Evolutionary conservation across 129 eudicot species (phyloP), one percentile per base, ranked within the genome.

Genomic region (Flaveria robusta): DNA sequence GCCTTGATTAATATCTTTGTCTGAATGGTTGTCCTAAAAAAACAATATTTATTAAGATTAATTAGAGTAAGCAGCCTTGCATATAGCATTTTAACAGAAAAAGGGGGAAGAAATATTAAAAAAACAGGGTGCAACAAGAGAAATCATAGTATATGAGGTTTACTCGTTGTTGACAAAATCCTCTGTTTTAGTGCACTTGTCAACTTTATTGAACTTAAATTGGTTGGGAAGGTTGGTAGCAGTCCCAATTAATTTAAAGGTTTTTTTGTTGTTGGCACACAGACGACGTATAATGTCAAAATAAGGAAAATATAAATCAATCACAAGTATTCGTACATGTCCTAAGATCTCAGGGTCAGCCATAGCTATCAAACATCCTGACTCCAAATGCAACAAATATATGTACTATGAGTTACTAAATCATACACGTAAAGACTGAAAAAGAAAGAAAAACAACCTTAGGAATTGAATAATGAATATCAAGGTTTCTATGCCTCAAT

Each of bases 401-500:
- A 31, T 31, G 37, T 31, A 31, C 7, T 26, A n/a, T n/a, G 59
- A 27, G 45, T 51, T 65, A 18, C 43, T 24, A 77, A 56, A 68
- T 55, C 76, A 69, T 56, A 70, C 41, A 78, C 47, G 10, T 46
- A 55, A 24, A 50, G 47, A 54, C n/a, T 68, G 23, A 47, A 80
- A 52, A 70, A 27, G 41, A 56, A 74, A 66, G 45, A 41, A 20
- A 12, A 27, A 16, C 39, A 80, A 95, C 99, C 97, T 95, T 91
- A 24, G 96, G 97, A 77, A 91, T 77, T 62, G 99, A 87, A 77
- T 82, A 89, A 84, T 89, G 94, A 68, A 95, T 89, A 85, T 95
- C 99, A 50, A 95, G 97, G 81, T 86, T 87, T 75, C 88, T 85
- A 67, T 73, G 85, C 81, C 89, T 83, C 68, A 95, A 72, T 37